Conservation (phyloP, 1,284 basidiomycete genomes). For the Trichosporon coremiiforme region DNA sequence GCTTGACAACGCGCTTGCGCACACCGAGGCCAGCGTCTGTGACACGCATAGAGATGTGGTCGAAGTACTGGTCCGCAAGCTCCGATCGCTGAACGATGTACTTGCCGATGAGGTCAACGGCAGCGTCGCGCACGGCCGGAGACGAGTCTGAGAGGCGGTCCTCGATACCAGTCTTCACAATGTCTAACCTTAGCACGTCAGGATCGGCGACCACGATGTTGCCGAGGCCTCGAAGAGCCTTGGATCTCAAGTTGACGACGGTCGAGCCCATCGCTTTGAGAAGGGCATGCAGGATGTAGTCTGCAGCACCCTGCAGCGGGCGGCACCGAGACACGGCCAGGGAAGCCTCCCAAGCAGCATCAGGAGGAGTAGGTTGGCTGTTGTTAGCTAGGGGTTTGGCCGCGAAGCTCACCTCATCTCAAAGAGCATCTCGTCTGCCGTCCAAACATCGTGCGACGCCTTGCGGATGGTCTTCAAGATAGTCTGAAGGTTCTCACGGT, state of each 20-base stretch:
- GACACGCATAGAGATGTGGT: conserved; percentile 80
- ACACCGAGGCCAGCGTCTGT: conserved; percentile 90
- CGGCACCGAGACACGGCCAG: conserved; percentile 76
- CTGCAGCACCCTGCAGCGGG: conserved; percentile 72
- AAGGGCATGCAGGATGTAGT: conserved; percentile 73
- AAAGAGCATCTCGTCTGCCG: conserved; percentile 42
- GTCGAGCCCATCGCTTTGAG: conserved; percentile 74
- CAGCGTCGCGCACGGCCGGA: conserved; percentile 89
- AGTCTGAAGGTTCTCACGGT: conserved; percentile 33
- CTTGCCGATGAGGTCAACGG: conserved; percentile 92
- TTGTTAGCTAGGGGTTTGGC: conserved; percentile 20
- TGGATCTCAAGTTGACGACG: conserved; percentile 83
- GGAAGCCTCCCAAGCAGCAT: conserved; percentile 52
- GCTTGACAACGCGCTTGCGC: conserved; percentile 90
- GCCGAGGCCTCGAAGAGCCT: conserved; percentile 81
- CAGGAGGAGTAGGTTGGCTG: conserved; percentile 42
- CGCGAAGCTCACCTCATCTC: conserved; percentile 38
- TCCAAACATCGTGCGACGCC: conserved; percentile 40
- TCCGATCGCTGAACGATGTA: conserved; percentile 85
- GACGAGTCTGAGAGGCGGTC: conserved; percentile 85
- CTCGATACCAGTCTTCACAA: conserved; percentile 80
- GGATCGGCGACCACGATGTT: conserved; percentile 83
- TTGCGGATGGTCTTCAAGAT: conserved; percentile 34
- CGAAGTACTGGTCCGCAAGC: conserved; percentile 81
- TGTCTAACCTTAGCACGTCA: conserved; percentile 71